Evolutionary conservation across 1,284 basidiomycete genomes (phyloP).

Genomic region (Ganoderma lingzhi): DNA sequence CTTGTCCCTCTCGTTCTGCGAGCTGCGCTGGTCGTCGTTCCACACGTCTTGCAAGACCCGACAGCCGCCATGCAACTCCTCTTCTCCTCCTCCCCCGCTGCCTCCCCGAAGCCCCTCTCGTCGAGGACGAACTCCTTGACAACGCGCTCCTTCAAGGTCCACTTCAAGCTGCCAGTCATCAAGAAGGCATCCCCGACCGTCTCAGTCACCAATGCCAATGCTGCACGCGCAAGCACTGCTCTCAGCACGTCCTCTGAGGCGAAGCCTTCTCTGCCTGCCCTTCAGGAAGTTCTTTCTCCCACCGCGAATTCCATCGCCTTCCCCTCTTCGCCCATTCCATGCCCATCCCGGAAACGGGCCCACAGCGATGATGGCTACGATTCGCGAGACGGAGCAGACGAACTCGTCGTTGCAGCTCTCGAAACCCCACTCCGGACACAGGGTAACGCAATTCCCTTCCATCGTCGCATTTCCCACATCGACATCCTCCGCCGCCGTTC

Average conservation of each 20-base stretch:
- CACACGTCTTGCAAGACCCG: conserved; percentile 24
- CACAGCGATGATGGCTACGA: conserved; percentile 24
- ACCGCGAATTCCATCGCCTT: conserved; percentile 37
- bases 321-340: conserved; percentile 40
- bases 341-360: conserved; percentile 30
- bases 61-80: conserved; percentile 24
- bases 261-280: conserved; percentile 5
- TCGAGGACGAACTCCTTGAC: conserved; percentile 21
- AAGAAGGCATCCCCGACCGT: conserved; percentile 41
- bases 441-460: conserved; percentile 11
- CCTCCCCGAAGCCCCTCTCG: conserved; percentile 17
- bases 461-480: conserved; percentile 29
- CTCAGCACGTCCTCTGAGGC: conserved; percentile 10
- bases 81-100: conserved; percentile 9
- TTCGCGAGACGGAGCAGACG: conserved; percentile 13
- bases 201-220: conserved; percentile 39
- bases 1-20: conserved; percentile 21
- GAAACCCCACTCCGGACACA: not conserved
- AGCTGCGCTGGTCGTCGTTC: conserved; percentile 35
- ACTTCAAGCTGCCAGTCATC: conserved; percentile 30
- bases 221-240: conserved; percentile 29
- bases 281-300: conserved; percentile 20
- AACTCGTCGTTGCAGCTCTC: conserved; percentile 9
- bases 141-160: conserved; percentile 28
- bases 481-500: conserved; percentile 35